These are phyloP conservation scores for Cyclotella choctawhatcheeana DNA, from an alignment of 108 stramenopile species.

Conservation along the genomic window DNA sequence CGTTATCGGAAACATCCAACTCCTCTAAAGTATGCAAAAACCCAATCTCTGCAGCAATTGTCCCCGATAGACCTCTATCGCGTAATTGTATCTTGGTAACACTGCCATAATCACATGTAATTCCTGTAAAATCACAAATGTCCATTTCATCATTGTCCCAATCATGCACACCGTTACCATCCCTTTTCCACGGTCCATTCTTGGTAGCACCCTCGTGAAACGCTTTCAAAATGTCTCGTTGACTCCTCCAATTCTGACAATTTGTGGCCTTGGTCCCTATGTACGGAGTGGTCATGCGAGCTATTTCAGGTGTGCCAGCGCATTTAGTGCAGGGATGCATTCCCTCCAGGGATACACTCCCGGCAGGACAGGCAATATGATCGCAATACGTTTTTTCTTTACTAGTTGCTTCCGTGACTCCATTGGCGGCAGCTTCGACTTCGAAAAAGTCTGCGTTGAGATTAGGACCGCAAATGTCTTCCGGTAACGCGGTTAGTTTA, in stretches of 20 bases:
- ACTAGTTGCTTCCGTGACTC: no score
- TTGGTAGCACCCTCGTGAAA: slow-evolving; percentile 38
- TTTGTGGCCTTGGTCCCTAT: slow-evolving; percentile 35
- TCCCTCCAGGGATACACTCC: slow-evolving; percentile 41
- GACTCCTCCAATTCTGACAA: slow-evolving; percentile 39
- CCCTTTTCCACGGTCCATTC: slow-evolving; percentile 26
- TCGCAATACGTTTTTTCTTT: slow-evolving; percentile 48
- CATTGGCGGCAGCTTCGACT: background rate
- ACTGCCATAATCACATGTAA: slow-evolving; percentile 57
- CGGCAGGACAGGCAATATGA: slow-evolving; percentile 60
- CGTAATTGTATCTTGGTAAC: slow-evolving; percentile 46
- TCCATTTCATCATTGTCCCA: slow-evolving; percentile 22
- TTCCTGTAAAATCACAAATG: slow-evolving; percentile 59
- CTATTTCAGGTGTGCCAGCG: slow-evolving; percentile 22
- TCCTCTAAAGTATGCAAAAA: slow-evolving; percentile 49
- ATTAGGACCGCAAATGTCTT: slow-evolving; percentile 41
- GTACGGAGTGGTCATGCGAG: slow-evolving; percentile 46
- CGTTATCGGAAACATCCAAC: slow-evolving; percentile 62
- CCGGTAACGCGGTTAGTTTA: slow-evolving; percentile 50
- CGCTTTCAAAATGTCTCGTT: slow-evolving; percentile 36
- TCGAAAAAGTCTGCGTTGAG: slow-evolving; percentile 55
- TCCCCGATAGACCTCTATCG: slow-evolving; percentile 49
- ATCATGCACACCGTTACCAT: slow-evolving; percentile 26
- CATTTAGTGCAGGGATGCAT: slow-evolving; percentile 52
- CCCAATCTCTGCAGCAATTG: slow-evolving; percentile 56